Base-by-base conservation (phyloP, 2,329 filamentous ascomycete species). In the Aspergillus pseudoviridinutans region DNA sequence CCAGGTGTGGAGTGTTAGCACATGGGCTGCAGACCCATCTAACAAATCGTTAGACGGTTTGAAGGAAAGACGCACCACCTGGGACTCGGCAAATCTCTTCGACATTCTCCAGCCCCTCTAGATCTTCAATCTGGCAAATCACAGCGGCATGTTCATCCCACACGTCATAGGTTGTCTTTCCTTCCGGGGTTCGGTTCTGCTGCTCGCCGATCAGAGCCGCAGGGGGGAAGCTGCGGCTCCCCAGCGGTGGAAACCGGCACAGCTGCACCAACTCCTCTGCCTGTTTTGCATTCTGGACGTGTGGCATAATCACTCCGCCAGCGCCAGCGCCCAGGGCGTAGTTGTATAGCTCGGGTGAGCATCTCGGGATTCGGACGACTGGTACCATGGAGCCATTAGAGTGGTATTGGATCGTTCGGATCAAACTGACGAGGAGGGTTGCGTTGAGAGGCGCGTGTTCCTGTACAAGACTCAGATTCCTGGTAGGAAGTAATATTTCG, bases 111-210 rank as follows among this genome's bases (percentile, higher is more conserved):
- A 52, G 28, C 8, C 50, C 50, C 17, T 52, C 50, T 10, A 52
- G 14, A 52, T 52, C 50, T 35, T 52, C 50, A 22, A 52, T 52
- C 50, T 52, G 50, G 25, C 50, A 52, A 41, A 52, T 20, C 10
- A 52, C 50, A 14, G 50, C 50, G 14, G 32, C 32, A 41, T 52
- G 27, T 8, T 38, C 29, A 41, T 52, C n/a, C 50, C 50, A 52
- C 9, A 52, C 50, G 41, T 52, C 50, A 24, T 38, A 52, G 1
- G 41, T 25, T 4, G 50, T 38, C 25, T 41, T 27, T 27, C 27
- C 27, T 27, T 27, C 27, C 5, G 27, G 27, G 27, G 27, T 27
- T 27, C 27, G 27, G 27, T 27, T 27, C 27, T 27, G 27, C 27
- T 27, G 27, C 27, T 27, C 27, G 27, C 27, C 27, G 27, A 27